phyloP scores from a whole-genome alignment of 495 filamentous ascomycete species.

The Podospora pseudoanserina region DNA sequence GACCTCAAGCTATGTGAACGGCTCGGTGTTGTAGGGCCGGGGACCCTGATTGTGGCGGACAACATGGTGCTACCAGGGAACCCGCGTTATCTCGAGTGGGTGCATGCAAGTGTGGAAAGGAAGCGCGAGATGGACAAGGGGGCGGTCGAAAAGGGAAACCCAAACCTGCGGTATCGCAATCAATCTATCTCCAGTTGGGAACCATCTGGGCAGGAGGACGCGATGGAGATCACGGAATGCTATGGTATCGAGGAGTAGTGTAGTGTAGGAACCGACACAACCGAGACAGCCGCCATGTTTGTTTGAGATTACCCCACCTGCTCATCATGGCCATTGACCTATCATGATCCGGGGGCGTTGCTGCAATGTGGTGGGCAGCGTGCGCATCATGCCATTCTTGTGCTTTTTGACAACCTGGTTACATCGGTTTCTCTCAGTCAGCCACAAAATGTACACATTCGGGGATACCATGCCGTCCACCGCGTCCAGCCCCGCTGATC shows the following conservation, averaged over 20 bases:
- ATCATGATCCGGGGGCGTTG: background rate
- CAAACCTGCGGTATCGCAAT: conserved; percentile 67
- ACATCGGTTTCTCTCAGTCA: background rate
- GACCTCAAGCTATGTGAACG: conserved; percentile 73
- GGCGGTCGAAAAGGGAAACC: conserved; percentile 56
- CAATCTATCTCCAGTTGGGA: conserved; percentile 62
- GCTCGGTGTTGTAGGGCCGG: conserved; percentile 56
- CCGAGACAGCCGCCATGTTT: background rate
- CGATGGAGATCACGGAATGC: conserved; percentile 67
- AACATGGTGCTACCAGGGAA: conserved; percentile 74
- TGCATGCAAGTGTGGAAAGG: conserved; percentile 51
- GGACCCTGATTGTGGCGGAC: conserved; percentile 65
- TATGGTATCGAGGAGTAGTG: conserved; percentile 34
- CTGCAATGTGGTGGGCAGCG: background rate
- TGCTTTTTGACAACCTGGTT: background rate
- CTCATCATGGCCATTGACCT: background rate
- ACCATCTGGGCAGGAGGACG: conserved; percentile 64
- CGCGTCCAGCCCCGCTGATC: background rate
- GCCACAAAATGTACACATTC: conserved; percentile 1
- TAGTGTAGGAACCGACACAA: background rate
- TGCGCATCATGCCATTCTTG: background rate
- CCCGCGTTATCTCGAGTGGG: conserved; percentile 68
- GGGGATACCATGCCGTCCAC: background rate
- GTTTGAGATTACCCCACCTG: background rate
- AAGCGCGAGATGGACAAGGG: conserved; percentile 42